A percentile compares a stretch with the other conserved stretches of the same genome.
Evolutionary conservation across 805 yeast genomes (phyloP).

Genomic region (Komagataella pseudopastoris): DNA sequence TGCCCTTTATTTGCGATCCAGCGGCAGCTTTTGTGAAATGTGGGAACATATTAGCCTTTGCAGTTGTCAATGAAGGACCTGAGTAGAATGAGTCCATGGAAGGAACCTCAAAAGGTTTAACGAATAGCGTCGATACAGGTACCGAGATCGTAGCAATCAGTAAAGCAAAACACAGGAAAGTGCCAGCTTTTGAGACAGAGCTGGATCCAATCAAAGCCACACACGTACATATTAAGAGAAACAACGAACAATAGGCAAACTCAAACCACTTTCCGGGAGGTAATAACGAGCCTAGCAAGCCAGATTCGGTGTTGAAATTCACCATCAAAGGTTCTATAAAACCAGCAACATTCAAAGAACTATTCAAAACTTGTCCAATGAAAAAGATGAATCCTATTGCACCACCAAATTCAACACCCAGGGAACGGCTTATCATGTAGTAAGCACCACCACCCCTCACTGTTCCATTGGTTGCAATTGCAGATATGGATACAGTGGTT

Average conservation of each 20-base stretch:
- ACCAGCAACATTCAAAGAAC: constrained; percentile 92
- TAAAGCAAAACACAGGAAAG: constrained; percentile 52
- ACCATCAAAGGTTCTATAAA: constrained; percentile 80
- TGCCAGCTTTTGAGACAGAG: constrained; percentile 73
- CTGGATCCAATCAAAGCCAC: constrained; percentile 73
- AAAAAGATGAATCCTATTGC: constrained; percentile 91
- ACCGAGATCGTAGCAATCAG: constrained; percentile 65
- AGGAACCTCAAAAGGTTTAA: constrained; percentile 43
- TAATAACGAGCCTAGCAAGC: constrained; percentile 39
- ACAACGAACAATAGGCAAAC: constrained; percentile 55
- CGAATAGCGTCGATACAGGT: constrained; percentile 64
- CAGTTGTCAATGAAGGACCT: constrained; percentile 62
- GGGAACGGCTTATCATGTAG: constrained; percentile 87
- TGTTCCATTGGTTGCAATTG: constrained; percentile 94
- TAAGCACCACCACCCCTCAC: constrained; percentile 98
- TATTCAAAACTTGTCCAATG: constrained; percentile 85
- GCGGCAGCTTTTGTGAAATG: constrained; percentile 84
- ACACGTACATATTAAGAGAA: constrained; percentile 58
- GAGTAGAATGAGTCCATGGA: constrained; percentile 41
- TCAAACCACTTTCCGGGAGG: constrained; percentile 59
- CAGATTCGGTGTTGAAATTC: constrained; percentile 55
- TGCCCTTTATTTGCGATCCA: constrained; percentile 51
- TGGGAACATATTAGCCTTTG: constrained; percentile 58
- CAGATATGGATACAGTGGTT: constrained; percentile 84
- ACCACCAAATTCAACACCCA: constrained; percentile 98